These are phyloP conservation scores for Primulina tabacum DNA, from an alignment of 257 asterid species.

Conservation along the genomic window DNA sequence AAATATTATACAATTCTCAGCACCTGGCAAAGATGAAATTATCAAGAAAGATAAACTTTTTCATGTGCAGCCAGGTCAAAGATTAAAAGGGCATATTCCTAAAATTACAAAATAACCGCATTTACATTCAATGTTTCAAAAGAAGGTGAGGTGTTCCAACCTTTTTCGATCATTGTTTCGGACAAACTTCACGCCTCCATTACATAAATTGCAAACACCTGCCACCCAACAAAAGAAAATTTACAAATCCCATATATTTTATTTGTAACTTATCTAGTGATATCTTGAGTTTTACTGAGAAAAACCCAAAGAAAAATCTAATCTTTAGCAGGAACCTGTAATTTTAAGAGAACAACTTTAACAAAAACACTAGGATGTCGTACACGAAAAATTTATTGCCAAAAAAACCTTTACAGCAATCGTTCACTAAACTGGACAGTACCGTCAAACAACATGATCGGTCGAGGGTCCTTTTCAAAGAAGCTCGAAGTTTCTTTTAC, in stretches of 20 bases:
- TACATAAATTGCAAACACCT: constrained; percentile 92
- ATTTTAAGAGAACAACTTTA: background rate
- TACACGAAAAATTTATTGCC: too few relatives aligned
- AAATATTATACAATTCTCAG: too few relatives aligned
- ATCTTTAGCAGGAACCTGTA: background rate
- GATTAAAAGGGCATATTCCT: background rate
- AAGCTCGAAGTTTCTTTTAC: constrained; percentile 62
- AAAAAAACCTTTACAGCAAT: background rate
- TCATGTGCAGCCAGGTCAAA: background rate
- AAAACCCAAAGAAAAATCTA: background rate
- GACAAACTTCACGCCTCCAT: constrained; percentile 86
- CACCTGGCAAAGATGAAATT: too few relatives aligned
- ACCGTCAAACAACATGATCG: constrained; percentile 95
- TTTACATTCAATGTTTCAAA: background rate
- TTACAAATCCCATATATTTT: background rate
- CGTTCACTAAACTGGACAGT: background rate
- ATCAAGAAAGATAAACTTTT: too few relatives aligned
- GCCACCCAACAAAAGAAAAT: constrained; percentile 14
- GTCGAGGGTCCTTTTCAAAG: constrained; percentile 78
- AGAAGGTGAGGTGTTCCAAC: constrained; percentile 33
- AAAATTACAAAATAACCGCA: background rate
- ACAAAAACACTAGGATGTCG: background rate
- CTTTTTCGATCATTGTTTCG: constrained; percentile 66
- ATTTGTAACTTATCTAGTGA: background rate
- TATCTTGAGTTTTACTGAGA: background rate